Percentiles rank a stretch among this genome's conserved stretches.
phyloP scores from a whole-genome alignment of 768 basidiomycete genomes.

The Strobilomyces dryophilus region DNA sequence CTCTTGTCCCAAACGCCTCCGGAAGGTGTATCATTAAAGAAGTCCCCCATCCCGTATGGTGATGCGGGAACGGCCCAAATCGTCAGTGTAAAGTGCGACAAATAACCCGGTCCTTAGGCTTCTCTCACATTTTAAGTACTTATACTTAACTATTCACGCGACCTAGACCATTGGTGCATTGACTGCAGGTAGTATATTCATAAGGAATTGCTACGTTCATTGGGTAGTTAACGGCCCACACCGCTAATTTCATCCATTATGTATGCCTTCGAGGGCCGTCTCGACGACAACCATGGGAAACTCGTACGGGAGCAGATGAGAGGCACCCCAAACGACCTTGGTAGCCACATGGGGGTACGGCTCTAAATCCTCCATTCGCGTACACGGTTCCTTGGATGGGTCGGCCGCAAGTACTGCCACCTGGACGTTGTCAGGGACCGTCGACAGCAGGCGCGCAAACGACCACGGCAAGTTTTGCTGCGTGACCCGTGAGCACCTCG shows the following conservation, averaged over 20 bases:
- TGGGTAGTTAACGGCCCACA: background rate
- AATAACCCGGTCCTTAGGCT: background rate
- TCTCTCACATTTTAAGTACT: background rate
- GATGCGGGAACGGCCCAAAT: conserved; percentile 49
- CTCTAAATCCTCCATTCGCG: conserved; percentile 2
- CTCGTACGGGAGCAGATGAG: conserved; percentile 16
- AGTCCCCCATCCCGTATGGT: conserved; percentile 48
- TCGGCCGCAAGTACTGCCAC: conserved; percentile 14
- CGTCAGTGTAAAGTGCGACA: conserved; percentile 46
- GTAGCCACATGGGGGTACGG: conserved; percentile 4
- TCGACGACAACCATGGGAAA: conserved; percentile 11
- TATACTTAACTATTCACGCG: background rate
- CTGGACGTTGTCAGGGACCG: conserved; percentile 6
- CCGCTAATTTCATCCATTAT: background rate
- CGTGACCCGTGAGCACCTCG: background rate
- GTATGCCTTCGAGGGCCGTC: conserved; percentile 4
- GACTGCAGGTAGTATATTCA: background rate
- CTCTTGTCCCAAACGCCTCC: conserved; percentile 9
- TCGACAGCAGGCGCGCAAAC: conserved; percentile 7
- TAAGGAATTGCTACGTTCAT: background rate
- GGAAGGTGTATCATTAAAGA: conserved; percentile 14
- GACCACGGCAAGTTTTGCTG: conserved; percentile 26
- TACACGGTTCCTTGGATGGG: background rate
- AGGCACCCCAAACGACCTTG: conserved; percentile 6
- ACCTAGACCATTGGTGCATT: background rate